These are phyloP conservation scores for Emergomyces pasteurianus DNA, from an alignment of 2,329 filamentous ascomycete genomes.

Conservation along the genomic window DNA sequence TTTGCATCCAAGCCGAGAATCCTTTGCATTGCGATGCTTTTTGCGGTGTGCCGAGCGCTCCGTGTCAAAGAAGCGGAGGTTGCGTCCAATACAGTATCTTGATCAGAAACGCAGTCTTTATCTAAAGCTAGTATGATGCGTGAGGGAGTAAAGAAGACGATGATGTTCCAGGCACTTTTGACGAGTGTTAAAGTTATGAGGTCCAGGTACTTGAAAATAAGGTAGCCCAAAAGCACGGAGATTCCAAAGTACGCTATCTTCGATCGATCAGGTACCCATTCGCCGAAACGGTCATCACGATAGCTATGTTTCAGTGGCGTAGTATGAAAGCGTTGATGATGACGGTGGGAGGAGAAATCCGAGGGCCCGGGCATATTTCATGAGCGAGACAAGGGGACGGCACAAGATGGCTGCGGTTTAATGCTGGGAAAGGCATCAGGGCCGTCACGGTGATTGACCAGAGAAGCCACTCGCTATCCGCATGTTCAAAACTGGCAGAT, in stretches of 20 bases:
- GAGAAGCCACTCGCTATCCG: background rate
- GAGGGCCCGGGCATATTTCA: conserved; percentile 8
- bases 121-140: conserved; percentile 35
- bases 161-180: conserved; percentile 25
- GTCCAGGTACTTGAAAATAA: conserved; percentile 21
- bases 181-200: conserved; percentile 18
- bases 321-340: background rate
- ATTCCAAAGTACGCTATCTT: conserved; percentile 20
- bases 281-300: conserved; percentile 23
- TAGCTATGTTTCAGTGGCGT: conserved; percentile 11
- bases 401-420: background rate
- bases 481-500: background rate
- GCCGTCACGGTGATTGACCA: background rate
- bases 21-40: conserved; percentile 53
- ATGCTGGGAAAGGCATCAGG: background rate
- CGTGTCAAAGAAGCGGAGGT: background rate
- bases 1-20: conserved; percentile 50
- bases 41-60: conserved; percentile 32
- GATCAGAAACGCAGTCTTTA: conserved; percentile 35
- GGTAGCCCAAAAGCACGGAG: conserved; percentile 19
- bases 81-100: conserved; percentile 20
- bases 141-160: conserved; percentile 29
- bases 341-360: conserved; percentile 1
- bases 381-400: background rate
- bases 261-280: conserved; percentile 18